phyloP scores from a whole-genome alignment of 352 stramenopile species.

The Thalassiosira livingstoniorum region DNA sequence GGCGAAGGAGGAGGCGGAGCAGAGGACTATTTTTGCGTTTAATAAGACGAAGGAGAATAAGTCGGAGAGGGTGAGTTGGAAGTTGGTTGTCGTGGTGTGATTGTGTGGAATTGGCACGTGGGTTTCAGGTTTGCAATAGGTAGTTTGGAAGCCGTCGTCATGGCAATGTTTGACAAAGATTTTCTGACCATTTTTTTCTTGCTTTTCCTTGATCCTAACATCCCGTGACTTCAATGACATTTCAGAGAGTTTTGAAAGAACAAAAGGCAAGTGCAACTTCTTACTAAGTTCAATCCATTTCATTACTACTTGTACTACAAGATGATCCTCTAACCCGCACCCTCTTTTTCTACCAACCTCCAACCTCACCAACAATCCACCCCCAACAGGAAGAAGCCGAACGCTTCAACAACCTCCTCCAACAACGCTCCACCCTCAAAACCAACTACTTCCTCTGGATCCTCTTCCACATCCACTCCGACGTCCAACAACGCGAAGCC shows the following conservation, averaged over 20 bases:
- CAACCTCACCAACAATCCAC: constrained; percentile 11
- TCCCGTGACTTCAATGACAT: too few relatives aligned
- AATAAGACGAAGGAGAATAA: constrained; percentile 96
- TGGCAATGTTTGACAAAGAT: too few relatives aligned
- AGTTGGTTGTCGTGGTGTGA: too few relatives aligned
- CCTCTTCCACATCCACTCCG: constrained; percentile 93
- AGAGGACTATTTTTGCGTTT: constrained; percentile 93
- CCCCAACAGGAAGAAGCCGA: constrained; percentile 77
- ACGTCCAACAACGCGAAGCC: constrained; percentile 85
- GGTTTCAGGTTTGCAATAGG: too few relatives aligned
- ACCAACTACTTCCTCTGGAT: constrained; percentile 96
- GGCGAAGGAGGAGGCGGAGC: constrained; percentile 93
- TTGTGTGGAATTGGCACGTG: too few relatives aligned
- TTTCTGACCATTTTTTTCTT: too few relatives aligned
- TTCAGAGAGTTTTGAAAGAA: constrained; percentile 92
- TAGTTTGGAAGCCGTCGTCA: too few relatives aligned
- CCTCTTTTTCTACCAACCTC: not conserved
- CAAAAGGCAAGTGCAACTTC: constrained; percentile 80
- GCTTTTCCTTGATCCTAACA: too few relatives aligned
- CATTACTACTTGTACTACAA: too few relatives aligned
- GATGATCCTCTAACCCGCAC: too few relatives aligned
- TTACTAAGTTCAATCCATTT: too few relatives aligned
- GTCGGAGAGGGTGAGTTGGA: too few relatives aligned
- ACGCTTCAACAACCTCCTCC: constrained; percentile 73
- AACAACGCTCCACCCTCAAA: constrained; percentile 80